These are phyloP conservation scores for Hypoxylon sp. DNA, from an alignment of 2,329 filamentous ascomycete species.

Conservation along the genomic window DNA sequence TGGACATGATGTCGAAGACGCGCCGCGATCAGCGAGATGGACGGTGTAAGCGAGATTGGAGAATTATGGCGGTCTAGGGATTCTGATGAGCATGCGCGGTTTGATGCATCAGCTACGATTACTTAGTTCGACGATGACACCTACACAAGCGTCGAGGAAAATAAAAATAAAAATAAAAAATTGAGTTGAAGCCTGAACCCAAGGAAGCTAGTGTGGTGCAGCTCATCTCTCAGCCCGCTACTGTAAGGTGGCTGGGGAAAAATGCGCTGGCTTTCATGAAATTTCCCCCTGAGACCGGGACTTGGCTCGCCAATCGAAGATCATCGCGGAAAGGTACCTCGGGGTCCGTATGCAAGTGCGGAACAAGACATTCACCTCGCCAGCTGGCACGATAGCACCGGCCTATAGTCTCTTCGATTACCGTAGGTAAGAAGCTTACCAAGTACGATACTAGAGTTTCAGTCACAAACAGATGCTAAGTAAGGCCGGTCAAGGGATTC, in stretches of 20 bases:
- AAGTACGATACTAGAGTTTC: not conserved
- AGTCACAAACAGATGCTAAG: conserved; percentile 1
- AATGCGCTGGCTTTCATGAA: conserved; percentile 16
- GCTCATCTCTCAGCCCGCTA: conserved; percentile 18
- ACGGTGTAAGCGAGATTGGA: not conserved
- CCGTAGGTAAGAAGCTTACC: conserved; percentile 3
- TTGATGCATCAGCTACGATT: conserved; percentile 22
- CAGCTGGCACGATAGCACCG: not conserved
- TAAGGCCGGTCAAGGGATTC: not conserved
- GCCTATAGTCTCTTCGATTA: not conserved
- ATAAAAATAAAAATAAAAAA: conserved; percentile 4
- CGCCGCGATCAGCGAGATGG: conserved; percentile 3
- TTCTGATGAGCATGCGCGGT: conserved; percentile 11
- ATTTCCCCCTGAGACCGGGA: conserved; percentile 26
- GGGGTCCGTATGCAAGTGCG: conserved; percentile 3
- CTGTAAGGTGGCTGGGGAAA: conserved; percentile 31
- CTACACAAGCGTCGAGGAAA: conserved; percentile 10
- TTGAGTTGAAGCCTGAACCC: conserved; percentile 12
- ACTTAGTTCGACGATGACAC: conserved; percentile 7
- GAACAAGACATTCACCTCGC: not conserved
- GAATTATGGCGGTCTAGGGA: not conserved
- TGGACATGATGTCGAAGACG: conserved; percentile 33
- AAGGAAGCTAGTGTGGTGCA: conserved; percentile 24
- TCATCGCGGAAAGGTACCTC: not conserved
- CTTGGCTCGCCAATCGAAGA: conserved; percentile 12